Evolutionary conservation across 805 yeast species (phyloP).

Genomic region (Candida ortonii): DNA sequence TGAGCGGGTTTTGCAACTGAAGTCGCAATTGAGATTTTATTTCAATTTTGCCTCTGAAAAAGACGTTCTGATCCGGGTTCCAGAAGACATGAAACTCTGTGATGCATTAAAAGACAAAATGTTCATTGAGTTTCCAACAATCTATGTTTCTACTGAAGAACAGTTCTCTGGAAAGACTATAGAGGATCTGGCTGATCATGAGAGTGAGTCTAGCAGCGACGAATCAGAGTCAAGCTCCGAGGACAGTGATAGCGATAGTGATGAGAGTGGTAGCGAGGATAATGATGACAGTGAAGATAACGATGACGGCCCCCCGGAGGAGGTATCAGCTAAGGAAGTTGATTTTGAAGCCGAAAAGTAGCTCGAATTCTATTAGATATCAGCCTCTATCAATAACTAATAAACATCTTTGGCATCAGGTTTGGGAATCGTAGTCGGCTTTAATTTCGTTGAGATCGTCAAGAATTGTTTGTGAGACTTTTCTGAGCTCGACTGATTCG

Average conservation of each 20-base stretch:
- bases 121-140: conserved; percentile 77
- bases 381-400: background rate
- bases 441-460: conserved; percentile 17
- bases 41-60: conserved; percentile 10
- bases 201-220: conserved; percentile 8
- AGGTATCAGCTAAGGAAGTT: conserved; percentile 14
- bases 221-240: background rate
- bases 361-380: background rate
- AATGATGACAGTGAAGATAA: conserved; percentile 3
- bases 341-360: background rate
- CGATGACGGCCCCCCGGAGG: conserved; percentile 27
- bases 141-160: conserved; percentile 40
- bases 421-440: conserved; percentile 15
- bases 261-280: conserved; percentile 8
- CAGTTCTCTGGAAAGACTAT: conserved; percentile 29
- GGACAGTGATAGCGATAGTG: conserved; percentile 6
- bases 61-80: conserved; percentile 38
- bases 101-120: conserved; percentile 52
- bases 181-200: conserved; percentile 14
- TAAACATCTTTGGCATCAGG: background rate
- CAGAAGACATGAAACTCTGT: conserved; percentile 37
- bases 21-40: conserved; percentile 11
- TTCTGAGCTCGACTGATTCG: conserved; percentile 34
- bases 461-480: conserved; percentile 15
- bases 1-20: no score